These are phyloP conservation scores for Chaetothyriales sp. DNA, from an alignment of 2,329 filamentous ascomycete species.

Conservation along the genomic window DNA sequence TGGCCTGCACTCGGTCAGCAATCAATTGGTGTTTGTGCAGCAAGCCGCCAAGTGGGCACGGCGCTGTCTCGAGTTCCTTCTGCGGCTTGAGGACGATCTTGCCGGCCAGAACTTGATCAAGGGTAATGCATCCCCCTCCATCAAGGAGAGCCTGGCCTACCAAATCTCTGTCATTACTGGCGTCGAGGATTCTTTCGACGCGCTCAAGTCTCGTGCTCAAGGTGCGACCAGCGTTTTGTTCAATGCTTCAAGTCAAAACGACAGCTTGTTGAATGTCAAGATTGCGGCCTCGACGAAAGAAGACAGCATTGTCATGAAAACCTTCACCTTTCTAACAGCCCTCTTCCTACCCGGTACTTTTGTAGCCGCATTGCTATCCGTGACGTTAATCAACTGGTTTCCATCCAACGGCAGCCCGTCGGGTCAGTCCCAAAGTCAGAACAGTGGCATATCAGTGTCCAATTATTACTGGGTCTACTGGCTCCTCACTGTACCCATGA, in stretches of 20 bases:
- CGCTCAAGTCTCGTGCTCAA: not conserved
- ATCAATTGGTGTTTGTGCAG: not conserved
- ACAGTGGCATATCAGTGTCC: not conserved
- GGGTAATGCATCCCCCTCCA: not conserved
- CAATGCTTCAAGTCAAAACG: not conserved
- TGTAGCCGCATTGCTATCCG: not conserved
- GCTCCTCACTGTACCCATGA: not conserved
- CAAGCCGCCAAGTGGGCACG: not conserved
- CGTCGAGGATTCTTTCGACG: not conserved
- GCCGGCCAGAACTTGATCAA: not conserved
- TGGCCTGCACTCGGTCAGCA: not conserved
- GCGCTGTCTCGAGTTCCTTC: not conserved
- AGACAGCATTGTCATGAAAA: constrained; percentile 1
- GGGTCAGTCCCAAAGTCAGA: not conserved
- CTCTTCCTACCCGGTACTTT: not conserved
- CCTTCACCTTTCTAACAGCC: constrained; percentile 1
- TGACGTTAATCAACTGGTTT: constrained; percentile 1
- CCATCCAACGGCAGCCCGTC: not conserved
- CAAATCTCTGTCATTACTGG: not conserved
- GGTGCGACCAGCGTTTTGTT: not conserved
- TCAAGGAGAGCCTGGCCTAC: constrained; percentile 1
- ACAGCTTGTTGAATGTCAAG: constrained; percentile 1
- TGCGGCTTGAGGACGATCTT: not conserved
- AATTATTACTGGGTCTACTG: not conserved
- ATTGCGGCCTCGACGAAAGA: constrained; percentile 1